Evolutionary conservation across 1,139 yeast genomes (phyloP), one percentile per base, ranked within the genome.

Genomic region (Zygoascus sp.): DNA sequence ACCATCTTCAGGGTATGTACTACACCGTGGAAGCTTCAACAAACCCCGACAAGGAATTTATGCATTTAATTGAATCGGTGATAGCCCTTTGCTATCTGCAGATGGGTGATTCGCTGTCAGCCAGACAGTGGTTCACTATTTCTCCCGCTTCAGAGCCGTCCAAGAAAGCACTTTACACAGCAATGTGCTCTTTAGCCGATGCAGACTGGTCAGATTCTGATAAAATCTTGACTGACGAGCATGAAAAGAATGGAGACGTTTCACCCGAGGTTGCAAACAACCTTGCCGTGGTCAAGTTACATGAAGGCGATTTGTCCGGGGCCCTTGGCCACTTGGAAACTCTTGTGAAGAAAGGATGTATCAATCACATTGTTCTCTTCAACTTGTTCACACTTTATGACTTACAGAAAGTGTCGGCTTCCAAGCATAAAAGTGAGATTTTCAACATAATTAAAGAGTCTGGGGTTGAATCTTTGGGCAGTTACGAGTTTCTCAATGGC

Each of bases 251-350:
- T 19, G 37, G 17, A 5, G 46, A 34, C 1, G 30, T n/a, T 3
- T 22, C 46, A 5, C 36, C 46, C 1, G 50, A 44, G 15, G 48
- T 48, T 2, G 43, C 40, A 5, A 59, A 59, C 43, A 56, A 58
- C 37, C 47, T 57, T 17, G 63, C 65, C 1, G 44, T 62, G 13
- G 53, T 60, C 4, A 49, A 57, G 38, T 48, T 61, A 5, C 57
- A 62, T 42, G 58, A 59, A 22, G 74, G 76, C 35, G 67, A 77
- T 27, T 70, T 79, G 46, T 71, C 68, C 35, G 61, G 57, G 34
- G 73, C 79, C 3, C 59, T 75, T 23, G 56, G 63, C 10, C 67
- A 73, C 41, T 63, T 80, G 2, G 63, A 67, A 10, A 42, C 58
- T 9, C 27, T 60, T 21, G 49, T 59, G 6, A 46, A 49, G 11